Percentiles rank a stretch among this genome's conserved stretches.
Conservation (phyloP, 208 protist genomes). For the Tetramitus jugosus region DNA sequence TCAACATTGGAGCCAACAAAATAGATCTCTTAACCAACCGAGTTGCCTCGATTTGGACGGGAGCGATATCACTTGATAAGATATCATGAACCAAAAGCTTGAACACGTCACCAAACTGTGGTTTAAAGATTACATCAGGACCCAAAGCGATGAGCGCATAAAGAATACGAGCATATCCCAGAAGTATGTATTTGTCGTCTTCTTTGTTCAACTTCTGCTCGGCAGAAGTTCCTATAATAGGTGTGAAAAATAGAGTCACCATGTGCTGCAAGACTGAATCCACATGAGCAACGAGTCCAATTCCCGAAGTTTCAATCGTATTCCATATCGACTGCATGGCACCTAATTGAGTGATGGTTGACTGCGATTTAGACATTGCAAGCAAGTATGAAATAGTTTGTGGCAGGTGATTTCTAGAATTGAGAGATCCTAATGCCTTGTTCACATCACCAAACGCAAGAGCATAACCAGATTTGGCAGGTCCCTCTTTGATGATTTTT, state of each 20-base stretch:
- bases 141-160: not conserved
- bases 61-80: not conserved
- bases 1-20: not conserved
- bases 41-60: not conserved
- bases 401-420: not conserved
- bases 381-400: not conserved
- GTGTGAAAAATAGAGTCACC: not conserved
- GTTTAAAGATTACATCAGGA: not conserved
- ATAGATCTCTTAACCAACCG: not conserved
- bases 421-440: not conserved
- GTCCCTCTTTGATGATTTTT: not conserved
- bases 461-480: not conserved
- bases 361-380: not conserved
- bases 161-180: not conserved
- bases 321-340: not conserved
- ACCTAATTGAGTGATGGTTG: not conserved
- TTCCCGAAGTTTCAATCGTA: not conserved
- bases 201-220: not conserved
- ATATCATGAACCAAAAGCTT: not conserved
- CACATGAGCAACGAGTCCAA: not conserved
- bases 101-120: not conserved
- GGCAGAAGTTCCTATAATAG: not conserved
- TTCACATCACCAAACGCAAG: constrained; percentile 6
- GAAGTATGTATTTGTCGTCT: not conserved
- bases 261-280: not conserved